A percentile compares a stretch with the other conserved stretches of the same genome.
phyloP scores from a whole-genome alignment of 345 rosid genomes.

The Atalantia buxifolia region DNA sequence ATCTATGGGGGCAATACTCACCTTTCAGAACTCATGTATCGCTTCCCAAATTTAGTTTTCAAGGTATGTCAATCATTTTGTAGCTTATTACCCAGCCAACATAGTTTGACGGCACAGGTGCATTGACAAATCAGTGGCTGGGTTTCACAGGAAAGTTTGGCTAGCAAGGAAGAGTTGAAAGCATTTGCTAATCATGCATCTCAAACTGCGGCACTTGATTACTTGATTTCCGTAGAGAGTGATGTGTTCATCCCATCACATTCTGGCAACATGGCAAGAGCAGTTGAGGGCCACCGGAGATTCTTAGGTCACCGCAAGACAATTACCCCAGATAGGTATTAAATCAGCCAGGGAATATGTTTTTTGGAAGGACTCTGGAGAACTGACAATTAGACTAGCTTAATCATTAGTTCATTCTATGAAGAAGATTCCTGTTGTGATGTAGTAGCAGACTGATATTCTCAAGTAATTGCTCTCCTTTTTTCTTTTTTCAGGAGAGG shows the following conservation, averaged over 20 bases:
- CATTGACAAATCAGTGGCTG: slow-evolving; percentile 9
- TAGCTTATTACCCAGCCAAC: background rate
- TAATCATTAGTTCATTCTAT: background rate
- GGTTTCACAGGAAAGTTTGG: slow-evolving; percentile 64
- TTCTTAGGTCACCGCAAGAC: slow-evolving; percentile 87
- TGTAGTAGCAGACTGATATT: background rate
- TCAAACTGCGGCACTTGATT: slow-evolving; percentile 92
- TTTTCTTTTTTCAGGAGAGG: slow-evolving; percentile 53
- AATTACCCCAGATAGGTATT: slow-evolving; percentile 78
- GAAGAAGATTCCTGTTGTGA: background rate
- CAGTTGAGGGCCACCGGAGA: slow-evolving; percentile 96
- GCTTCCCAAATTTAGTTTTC: slow-evolving; percentile 72
- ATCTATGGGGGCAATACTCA: slow-evolving; percentile 80
- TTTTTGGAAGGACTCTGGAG: background rate
- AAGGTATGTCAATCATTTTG: slow-evolving; percentile 53
- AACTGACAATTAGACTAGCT: background rate
- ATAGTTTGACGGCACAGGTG: slow-evolving; percentile 1
- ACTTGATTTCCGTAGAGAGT: slow-evolving; percentile 80
- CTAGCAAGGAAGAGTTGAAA: slow-evolving; percentile 52
- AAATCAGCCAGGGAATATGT: background rate
- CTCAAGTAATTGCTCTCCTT: background rate
- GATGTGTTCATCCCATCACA: slow-evolving; percentile 84
- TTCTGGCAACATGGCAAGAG: slow-evolving; percentile 98
- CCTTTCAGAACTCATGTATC: slow-evolving; percentile 57
- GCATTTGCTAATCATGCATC: slow-evolving; percentile 66